Conservation (phyloP, 257 asterid species). For the Knoxia roxburghii region DNA sequence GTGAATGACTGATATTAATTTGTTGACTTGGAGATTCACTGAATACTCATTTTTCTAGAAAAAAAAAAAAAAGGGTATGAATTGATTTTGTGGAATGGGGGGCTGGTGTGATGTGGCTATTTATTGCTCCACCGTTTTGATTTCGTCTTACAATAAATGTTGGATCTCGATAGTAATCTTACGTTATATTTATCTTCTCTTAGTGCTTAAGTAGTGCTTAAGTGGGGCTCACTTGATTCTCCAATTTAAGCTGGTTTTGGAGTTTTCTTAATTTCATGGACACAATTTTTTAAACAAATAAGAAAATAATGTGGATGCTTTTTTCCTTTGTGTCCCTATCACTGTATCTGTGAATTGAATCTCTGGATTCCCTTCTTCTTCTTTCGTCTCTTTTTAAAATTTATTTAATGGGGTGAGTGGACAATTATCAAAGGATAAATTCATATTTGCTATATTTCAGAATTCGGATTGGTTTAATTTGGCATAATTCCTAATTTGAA, state of each 20-base stretch:
- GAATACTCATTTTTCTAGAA: too few relatives aligned
- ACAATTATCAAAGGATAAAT: too few relatives aligned
- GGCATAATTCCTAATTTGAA: too few relatives aligned
- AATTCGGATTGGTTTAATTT: too few relatives aligned
- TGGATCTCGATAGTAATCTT: neutral
- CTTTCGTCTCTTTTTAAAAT: too few relatives aligned
- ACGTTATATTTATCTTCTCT: neutral
- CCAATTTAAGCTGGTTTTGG: constrained; percentile 1
- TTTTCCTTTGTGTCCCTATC: neutral
- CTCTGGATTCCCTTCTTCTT: neutral
- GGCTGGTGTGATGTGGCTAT: neutral
- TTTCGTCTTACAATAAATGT: neutral
- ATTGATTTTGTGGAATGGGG: too few relatives aligned
- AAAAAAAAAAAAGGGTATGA: too few relatives aligned
- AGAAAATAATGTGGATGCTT: neutral
- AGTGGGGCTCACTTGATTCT: constrained; percentile 7
- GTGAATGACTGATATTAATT: too few relatives aligned
- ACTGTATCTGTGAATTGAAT: neutral
- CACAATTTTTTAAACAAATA: too few relatives aligned
- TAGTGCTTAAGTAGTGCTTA: neutral
- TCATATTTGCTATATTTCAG: too few relatives aligned
- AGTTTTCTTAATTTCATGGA: neutral
- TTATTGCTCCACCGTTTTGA: neutral
- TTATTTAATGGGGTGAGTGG: neutral
- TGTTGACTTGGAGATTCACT: too few relatives aligned